Conservation (phyloP, 2,329 filamentous ascomycete species). For the Plectosphaerella sp. region DNA sequence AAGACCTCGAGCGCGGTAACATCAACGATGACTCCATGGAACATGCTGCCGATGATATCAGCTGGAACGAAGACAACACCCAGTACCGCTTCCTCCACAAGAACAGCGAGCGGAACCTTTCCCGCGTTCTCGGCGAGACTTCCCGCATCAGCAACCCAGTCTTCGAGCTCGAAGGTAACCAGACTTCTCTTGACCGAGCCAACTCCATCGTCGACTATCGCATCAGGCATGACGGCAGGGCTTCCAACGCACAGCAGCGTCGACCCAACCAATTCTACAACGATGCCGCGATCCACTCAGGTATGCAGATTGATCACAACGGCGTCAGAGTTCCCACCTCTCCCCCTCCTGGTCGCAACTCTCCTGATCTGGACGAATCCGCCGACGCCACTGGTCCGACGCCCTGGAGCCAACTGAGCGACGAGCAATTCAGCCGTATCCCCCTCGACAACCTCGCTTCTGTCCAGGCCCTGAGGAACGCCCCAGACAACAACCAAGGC, state of each 20-base stretch:
- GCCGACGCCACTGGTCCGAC: neutral
- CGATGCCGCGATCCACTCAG: constrained; percentile 8
- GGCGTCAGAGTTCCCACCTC: constrained; percentile 2
- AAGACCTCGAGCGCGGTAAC: neutral
- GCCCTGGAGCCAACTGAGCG: neutral
- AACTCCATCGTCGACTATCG: too few species aligned
- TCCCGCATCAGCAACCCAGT: too few species aligned
- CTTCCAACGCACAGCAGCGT: too few species aligned
- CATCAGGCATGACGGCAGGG: too few species aligned
- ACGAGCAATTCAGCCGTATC: neutral
- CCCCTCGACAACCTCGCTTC: neutral
- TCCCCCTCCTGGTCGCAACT: neutral
- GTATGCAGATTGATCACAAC: constrained; percentile 4
- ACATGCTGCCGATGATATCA: neutral
- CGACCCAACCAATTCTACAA: constrained; percentile 7
- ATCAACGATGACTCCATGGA: constrained; percentile 1
- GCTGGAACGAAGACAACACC: neutral
- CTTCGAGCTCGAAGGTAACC: too few species aligned
- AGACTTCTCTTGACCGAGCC: too few species aligned
- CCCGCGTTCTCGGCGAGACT: constrained; percentile 6
- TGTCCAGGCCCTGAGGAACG: neutral
- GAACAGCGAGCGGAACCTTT: constrained; percentile 10
- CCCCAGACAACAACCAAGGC: neutral
- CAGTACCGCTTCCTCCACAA: constrained; percentile 6
- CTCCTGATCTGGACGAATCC: neutral